Evolutionary conservation across 2,329 filamentous ascomycete species (phyloP), one percentile per base, ranked within the genome.

Genomic region (Byssochlamys sp.): DNA sequence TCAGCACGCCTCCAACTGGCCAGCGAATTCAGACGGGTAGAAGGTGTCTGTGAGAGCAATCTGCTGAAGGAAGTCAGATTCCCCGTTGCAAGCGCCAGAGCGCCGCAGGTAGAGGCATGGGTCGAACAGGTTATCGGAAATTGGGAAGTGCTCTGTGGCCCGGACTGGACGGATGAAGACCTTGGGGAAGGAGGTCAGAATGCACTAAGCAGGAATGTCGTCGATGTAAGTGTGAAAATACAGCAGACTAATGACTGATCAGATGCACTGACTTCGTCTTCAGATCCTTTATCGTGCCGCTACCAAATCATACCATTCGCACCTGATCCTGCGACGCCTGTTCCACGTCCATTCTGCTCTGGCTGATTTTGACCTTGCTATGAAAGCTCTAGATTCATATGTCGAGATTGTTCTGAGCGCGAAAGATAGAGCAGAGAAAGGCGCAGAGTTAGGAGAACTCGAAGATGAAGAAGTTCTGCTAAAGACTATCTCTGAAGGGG

Each of bases 261-360:
- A 12, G 24, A 49, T 52, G 10, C 26, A 54, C 62, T 69, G 53
- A 69, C 55, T 19, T 35, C 54, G n/a, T 45, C 50, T 14, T 39
- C 57, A 94, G 71, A 89, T 91, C 28, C 80, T 99, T 5, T 99
- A 97, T 72, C 87, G 88, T 45, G 90, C 91, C 25, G 90, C 92
- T 6, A 90, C 88, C 9, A 96, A 94, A 72, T 96, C 91, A 0
- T 99, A 94, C 68, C 94, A 99, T 73, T 99, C 94, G 1, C 95
- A 92, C 1, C 79, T 90, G 9, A 89, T 97, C 60, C 77, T 99
- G 29, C 83, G 92, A 58, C 84, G 91, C 66, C 80, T 99, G 0
- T 97, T 97, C 69, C 87, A 85, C 10, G 87, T 96, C 1, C 94
- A 99, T 71, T 80, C 92, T 19, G 84, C 90, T 2, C 79, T 96